Evolutionary conservation across 306 rosid genomes (phyloP).

Genomic region (Acacia acuminata): DNA sequence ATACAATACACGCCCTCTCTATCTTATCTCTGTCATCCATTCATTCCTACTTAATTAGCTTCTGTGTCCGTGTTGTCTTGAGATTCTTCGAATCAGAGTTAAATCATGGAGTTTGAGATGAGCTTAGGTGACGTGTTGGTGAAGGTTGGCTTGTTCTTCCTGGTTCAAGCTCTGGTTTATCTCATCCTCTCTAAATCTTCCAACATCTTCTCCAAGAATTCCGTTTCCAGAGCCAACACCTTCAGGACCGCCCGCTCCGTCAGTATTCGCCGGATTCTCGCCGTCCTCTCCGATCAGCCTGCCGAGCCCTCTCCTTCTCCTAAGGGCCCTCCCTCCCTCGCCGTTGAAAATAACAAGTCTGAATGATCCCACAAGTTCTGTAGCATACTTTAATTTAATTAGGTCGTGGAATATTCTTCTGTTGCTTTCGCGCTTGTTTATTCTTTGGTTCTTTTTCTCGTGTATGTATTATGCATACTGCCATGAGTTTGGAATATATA

Average conservation of each 20-base stretch:
- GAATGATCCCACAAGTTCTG: not conserved
- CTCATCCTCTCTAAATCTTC: constrained; percentile 84
- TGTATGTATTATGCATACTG: not conserved
- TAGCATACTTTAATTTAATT: not conserved
- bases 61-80: not conserved
- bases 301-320: constrained; percentile 65
- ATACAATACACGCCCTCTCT: not conserved
- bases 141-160: constrained; percentile 61
- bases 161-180: constrained; percentile 76
- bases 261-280: constrained; percentile 67
- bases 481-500: not conserved
- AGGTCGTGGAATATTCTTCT: not conserved
- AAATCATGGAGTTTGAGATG: constrained; percentile 34
- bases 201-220: constrained; percentile 58
- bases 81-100: not conserved
- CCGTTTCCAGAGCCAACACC: constrained; percentile 50
- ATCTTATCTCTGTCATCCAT: not conserved
- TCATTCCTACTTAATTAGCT: not conserved
- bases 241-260: constrained; percentile 69
- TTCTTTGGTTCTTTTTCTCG: constrained; percentile 17
- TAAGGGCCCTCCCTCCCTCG: constrained; percentile 37
- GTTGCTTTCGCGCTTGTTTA: not conserved
- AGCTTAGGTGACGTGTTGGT: constrained; percentile 51
- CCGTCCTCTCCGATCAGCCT: constrained; percentile 71
- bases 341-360: constrained; percentile 5